Base-by-base conservation (phyloP, 345 rosid species). In the Luvunga scandens region DNA sequence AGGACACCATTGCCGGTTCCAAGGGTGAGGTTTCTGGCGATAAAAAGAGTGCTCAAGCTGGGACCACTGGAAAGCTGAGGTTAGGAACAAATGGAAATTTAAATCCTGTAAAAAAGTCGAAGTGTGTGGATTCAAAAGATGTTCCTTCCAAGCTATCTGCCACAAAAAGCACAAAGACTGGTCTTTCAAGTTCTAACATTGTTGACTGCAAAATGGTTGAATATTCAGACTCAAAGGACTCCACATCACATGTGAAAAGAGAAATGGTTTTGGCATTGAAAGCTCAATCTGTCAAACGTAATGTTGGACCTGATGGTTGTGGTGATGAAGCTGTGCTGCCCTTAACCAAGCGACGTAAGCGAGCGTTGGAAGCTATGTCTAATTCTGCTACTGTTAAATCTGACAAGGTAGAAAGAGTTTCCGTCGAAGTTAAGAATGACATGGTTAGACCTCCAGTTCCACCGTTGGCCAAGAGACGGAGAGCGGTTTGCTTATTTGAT, bases 401-500 rank as follows among this genome's bases (percentile, higher is more conserved):
- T 62, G 78, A 81, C 68, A 89, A 81, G 80, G 70, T 75, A 70
- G 87, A 80, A 76, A 90, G 81, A 81, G 75, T 33, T 83, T 76
- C 84, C 77, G 63, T 65, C 19, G 84, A 83, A 64, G 75, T 78
- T 74, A 92, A 84, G 82, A 82, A 78, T 71, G 83, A 73, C 56
- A 36, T 76, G 77, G 77, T 78, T 64, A 91, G 72, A 81, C 84
- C 64, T 83, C 74, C 83, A 16, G 77, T 62, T 83, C 78, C 79
- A 75, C 94, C 80, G 77, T 72, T 81, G 68, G 89, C 81, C 21
- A 92, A 87, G 87, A 91, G 89, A 78, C 88, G 96, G 66, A 90
- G 97, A 86, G 91, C 87, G 42, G 94, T 92, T 83, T 81, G 93
- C 85, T 86, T 93, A 38, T 85, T 68, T 60, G 95, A 88, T 53